Percentiles rank a stretch among this genome's conserved stretches.
Evolutionary conservation across 176 grass and related monocot species (phyloP).

Genomic region (Dendrocalamus sinicus): DNA sequence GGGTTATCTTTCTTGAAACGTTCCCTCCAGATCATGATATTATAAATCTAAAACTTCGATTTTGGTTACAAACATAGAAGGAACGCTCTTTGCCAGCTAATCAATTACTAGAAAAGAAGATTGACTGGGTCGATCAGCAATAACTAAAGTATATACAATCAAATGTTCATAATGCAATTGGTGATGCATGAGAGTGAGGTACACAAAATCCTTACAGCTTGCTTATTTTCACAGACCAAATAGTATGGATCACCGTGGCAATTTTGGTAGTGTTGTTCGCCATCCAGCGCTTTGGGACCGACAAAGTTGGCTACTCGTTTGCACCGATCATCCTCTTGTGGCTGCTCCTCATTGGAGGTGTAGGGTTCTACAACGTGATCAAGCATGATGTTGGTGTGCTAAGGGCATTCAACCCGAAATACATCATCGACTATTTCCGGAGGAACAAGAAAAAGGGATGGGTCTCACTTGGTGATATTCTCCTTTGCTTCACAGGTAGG

Average conservation of each 20-base stretch:
- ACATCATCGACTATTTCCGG: slow-evolving; percentile 60
- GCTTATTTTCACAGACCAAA: slow-evolving; percentile 33
- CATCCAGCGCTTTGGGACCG: slow-evolving; percentile 53
- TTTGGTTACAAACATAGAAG: background rate
- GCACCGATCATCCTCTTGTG: slow-evolving; percentile 57
- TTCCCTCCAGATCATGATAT: background rate
- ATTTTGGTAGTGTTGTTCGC: slow-evolving; percentile 53
- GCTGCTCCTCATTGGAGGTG: slow-evolving; percentile 46
- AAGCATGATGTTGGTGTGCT: slow-evolving; percentile 47
- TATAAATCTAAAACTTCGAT: background rate
- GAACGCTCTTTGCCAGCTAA: background rate
- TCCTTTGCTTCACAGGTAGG: slow-evolving; percentile 61
- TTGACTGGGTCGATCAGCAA: too few species aligned
- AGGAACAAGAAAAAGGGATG: slow-evolving; percentile 58
- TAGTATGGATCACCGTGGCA: slow-evolving; percentile 49
- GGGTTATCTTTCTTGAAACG: background rate
- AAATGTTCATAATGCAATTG: too few species aligned
- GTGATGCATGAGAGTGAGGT: background rate
- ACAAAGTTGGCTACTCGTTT: slow-evolving; percentile 58
- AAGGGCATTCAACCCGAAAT: slow-evolving; percentile 53
- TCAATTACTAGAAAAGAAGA: too few species aligned
- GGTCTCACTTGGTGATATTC: slow-evolving; percentile 60
- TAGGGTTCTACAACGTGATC: slow-evolving; percentile 57
- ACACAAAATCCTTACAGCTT: background rate
- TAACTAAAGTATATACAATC: too few species aligned